Evolutionary conservation across 2,329 filamentous ascomycete genomes (phyloP), one percentile per base, ranked within the genome.

Genomic region (Trichoderma sp.): DNA sequence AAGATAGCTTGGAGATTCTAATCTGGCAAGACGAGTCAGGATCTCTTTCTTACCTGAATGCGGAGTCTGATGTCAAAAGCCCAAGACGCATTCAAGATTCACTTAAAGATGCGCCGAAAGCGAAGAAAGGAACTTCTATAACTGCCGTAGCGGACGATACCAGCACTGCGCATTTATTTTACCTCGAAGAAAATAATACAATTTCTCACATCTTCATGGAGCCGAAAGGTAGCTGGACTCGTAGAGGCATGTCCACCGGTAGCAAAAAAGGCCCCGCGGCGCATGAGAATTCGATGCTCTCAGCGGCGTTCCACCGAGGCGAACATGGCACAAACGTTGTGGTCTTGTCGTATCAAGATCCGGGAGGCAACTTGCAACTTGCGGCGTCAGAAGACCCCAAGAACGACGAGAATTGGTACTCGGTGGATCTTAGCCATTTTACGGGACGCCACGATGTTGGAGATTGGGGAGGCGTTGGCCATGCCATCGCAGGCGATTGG

Each of bases 21-120:
- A 28, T 75, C 14, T 73, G 73, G 71, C 74, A 76, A 37, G 73
- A 75, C 32, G 70, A 70, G 5, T 66, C 70, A 6, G 68, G 70
- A 34, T 65, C 72, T n/a, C 71, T 76, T 18, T 59, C 71, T 14
- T 69, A 70, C 4, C 63, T 69, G 2, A 67, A 74, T 24, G 71
- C 70, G 68, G 32, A 59, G 1, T 46, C 65, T 10, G 11, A 59
- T 13, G 32, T 39, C 8, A 32, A 54, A 13, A 32, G 32, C 3
- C n/a, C 26, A 26, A n/a, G 26, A 5, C 65, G 30, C 14, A 58
- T 68, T 13, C 16, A 30, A 21, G 59, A 64, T 56, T 6, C n/a
- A 14, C 34, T 61, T 10, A 10, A 64, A 18, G 59, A 56, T n/a
- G 24, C 72, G 69, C 28, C 67, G 63, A 10, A 52, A 72, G 46